phyloP scores from a whole-genome alignment of 1,139 yeast genomes.

The Geotrichum bryndzae region DNA sequence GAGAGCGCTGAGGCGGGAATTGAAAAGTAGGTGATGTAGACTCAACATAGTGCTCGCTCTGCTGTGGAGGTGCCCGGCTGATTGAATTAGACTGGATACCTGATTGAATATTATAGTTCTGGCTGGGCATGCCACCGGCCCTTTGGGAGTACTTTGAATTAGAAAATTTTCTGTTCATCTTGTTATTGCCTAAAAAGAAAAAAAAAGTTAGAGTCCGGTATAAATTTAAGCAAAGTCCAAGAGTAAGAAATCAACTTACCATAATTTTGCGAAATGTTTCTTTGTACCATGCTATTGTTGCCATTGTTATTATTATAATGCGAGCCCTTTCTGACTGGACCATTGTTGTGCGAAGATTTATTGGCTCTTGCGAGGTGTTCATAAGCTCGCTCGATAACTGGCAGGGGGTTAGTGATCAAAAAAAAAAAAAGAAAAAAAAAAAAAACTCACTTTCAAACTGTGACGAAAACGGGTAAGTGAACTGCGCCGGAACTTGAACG shows the following conservation, averaged over 20 bases:
- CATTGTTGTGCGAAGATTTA: constrained; percentile 1
- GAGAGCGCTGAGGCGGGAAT: neutral
- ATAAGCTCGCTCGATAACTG: constrained; percentile 12
- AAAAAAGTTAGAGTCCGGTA: neutral
- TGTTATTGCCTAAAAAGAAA: neutral
- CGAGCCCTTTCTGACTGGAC: neutral
- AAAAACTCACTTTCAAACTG: constrained; percentile 9
- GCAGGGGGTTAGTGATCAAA: neutral
- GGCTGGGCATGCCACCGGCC: neutral
- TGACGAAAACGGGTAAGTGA: constrained; percentile 12
- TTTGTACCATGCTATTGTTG: neutral
- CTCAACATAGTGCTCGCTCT: neutral
- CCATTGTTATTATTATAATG: neutral
- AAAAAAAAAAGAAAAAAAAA: neutral
- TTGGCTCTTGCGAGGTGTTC: constrained; percentile 8
- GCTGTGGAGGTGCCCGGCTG: neutral
- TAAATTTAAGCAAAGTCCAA: neutral
- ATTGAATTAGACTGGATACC: neutral
- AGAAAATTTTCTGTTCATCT: neutral
- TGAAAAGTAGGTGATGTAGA: neutral
- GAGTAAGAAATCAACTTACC: constrained; percentile 1
- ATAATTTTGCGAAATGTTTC: constrained; percentile 11
- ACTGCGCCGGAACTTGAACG: constrained; percentile 8
- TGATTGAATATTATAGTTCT: neutral
- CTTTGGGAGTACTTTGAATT: neutral